Evolutionary conservation across 148 eudicot genomes (phyloP), one percentile per base, ranked within the genome.

Genomic region (Dianthus caryophyllus): DNA sequence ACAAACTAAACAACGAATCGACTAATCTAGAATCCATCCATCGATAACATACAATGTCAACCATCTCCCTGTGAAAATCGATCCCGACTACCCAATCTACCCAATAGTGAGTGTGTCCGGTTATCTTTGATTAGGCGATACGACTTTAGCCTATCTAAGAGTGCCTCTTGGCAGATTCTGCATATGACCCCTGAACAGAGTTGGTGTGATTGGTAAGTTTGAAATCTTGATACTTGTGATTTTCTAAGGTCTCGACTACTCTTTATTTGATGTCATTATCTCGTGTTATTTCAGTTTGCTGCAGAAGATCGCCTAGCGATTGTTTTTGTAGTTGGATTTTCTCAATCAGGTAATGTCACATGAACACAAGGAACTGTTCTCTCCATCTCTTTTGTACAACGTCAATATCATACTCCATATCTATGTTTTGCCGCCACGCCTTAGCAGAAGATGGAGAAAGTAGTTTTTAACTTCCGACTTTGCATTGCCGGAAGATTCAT

Each of bases 101-200:
- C n/a, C n/a, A n/a, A n/a, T n/a, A n/a, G n/a, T n/a, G n/a, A n/a
- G n/a, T n/a, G n/a, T n/a, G n/a, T n/a, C n/a, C n/a, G n/a, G n/a
- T n/a, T n/a, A n/a, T n/a, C n/a, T n/a, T n/a, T n/a, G n/a, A n/a
- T n/a, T n/a, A n/a, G n/a, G n/a, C n/a, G n/a, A n/a, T n/a, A n/a
- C n/a, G n/a, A n/a, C n/a, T n/a, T n/a, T n/a, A n/a, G n/a, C n/a
- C n/a, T n/a, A n/a, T n/a, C n/a, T n/a, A n/a, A n/a, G n/a, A n/a
- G 99, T 94, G 70, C 92, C 99, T 64, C 78, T 94, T 43, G 85
- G 90, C 78, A 83, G 86, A 55, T 94, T 94, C 77, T 92, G 96
- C 21, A 61, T 68, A 52, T 82, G 82, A 21, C 56, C 77, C 48
- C 73, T 88, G 61, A 90, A 90, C 74, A 85, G 97, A 74, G 79